Evolutionary conservation across 2,329 filamentous ascomycete genomes (phyloP), one percentile per base, ranked within the genome.

Genomic region (Achaetomium macrosporum): DNA sequence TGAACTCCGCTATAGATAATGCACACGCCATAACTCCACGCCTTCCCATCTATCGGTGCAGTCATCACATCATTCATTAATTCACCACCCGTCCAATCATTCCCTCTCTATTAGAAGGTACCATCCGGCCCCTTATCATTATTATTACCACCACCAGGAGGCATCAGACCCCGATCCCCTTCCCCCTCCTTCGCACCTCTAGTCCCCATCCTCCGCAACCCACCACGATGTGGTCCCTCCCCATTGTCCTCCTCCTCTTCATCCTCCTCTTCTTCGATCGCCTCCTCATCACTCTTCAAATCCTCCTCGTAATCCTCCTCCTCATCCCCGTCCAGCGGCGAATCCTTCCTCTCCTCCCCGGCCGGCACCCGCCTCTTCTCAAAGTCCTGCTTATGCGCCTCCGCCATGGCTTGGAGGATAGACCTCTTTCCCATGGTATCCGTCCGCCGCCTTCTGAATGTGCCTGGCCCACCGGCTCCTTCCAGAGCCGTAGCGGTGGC

Each of bases 351-450:
- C 25, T n/a, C 47, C 13, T 15, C 54, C 30, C 4, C 51, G 20
- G 17, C 33, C n/a, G 69, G 69, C 61, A 66, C 70, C 57, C 82
- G 78, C 67, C 82, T 87, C 73, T 93, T 87, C 70, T 95, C 88
- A 67, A 96, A 97, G 70, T 97, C 92, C 67, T 95, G 87, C 56
- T 82, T 86, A 67, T 97, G 93, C 6, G 92, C 92, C 56, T 85
- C 79, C 4, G 89, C 87, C 60, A 96, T 76, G n/a, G 90, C 83
- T 13, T 77, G 82, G 5, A 75, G 73, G 51, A 83, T 75, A 0
- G 71, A 71, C 43, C 59, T 65, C 50, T 57, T 69, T 16, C 69
- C 70, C 7, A 61, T 49, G 1, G 68, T 63, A 17, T 70, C 67
- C 1, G 68, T 47, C 9, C 69, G 31, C 5, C 39, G 66, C 33